phyloP scores from a whole-genome alignment of 1,139 yeast genomes.

The Petasospora rhodanensis region DNA sequence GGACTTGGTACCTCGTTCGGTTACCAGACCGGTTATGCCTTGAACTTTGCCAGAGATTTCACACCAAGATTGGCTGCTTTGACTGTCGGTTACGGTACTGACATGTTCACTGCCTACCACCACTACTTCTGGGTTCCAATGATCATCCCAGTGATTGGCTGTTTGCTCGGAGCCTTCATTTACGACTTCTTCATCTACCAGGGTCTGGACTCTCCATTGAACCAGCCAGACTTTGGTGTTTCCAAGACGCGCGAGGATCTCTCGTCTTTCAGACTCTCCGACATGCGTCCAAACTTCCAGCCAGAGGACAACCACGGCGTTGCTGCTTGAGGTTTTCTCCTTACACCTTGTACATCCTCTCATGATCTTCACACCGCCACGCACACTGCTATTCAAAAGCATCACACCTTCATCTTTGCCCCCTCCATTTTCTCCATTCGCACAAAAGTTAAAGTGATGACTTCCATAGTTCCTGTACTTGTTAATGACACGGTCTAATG shows the following conservation, averaged over 20 bases:
- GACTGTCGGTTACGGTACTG: conserved; percentile 40
- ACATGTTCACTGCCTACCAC: conserved; percentile 35
- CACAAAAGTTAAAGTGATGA: too few relatives aligned
- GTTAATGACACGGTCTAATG: too few relatives aligned
- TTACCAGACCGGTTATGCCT: conserved; percentile 48
- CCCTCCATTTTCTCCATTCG: too few relatives aligned
- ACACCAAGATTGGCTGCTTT: conserved; percentile 46
- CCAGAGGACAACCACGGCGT: conserved; percentile 9
- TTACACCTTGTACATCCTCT: too few relatives aligned
- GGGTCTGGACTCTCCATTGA: conserved; percentile 45
- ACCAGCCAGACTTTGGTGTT: conserved; percentile 36
- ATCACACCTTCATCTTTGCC: too few relatives aligned
- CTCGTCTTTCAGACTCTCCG: conserved; percentile 16
- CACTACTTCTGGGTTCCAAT: conserved; percentile 50
- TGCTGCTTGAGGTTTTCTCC: too few relatives aligned
- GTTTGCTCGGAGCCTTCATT: conserved; percentile 39
- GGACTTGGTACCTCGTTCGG: conserved; percentile 42
- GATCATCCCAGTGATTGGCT: conserved; percentile 42
- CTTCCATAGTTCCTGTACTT: too few relatives aligned
- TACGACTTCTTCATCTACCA: conserved; percentile 45
- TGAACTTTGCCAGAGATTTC: conserved; percentile 49
- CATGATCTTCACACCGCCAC: too few relatives aligned
- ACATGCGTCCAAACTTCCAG: conserved; percentile 22
- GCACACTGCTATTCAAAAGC: too few relatives aligned
- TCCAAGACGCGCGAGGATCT: conserved; percentile 16